These are phyloP conservation scores for Avicennia marina DNA, from an alignment of 257 asterid species.

Conservation along the genomic window DNA sequence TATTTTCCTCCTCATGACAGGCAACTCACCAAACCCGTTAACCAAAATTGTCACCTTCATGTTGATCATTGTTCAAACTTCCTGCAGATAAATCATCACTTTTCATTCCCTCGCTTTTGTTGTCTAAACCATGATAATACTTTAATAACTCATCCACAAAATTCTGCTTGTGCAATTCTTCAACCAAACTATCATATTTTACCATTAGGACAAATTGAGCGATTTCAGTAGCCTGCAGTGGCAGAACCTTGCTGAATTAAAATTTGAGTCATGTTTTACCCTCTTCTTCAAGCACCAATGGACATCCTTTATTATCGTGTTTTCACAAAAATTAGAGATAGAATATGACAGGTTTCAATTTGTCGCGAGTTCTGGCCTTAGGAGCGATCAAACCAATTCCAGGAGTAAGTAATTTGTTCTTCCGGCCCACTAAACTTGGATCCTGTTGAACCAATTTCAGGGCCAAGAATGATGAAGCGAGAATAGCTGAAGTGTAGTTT, in stretches of 20 bases:
- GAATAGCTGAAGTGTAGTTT: slow-evolving; percentile 14
- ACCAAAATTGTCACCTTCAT: too few species aligned
- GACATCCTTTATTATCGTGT: slow-evolving; percentile 16
- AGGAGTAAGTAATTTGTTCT: slow-evolving; percentile 66
- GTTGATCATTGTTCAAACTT: too few species aligned
- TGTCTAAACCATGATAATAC: too few species aligned
- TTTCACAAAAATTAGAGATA: slow-evolving; percentile 44
- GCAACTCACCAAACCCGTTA: too few species aligned
- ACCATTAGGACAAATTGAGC: too few species aligned
- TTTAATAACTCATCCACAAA: too few species aligned
- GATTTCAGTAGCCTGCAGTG: too few species aligned
- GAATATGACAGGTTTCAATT: slow-evolving; percentile 51
- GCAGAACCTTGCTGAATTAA: slow-evolving; percentile 82
- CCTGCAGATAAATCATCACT: too few species aligned
- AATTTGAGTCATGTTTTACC: slow-evolving; percentile 66
- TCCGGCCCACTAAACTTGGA: slow-evolving; percentile 55
- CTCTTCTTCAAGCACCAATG: slow-evolving; percentile 30
- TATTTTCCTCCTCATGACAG: too few species aligned
- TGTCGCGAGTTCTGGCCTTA: slow-evolving; percentile 84
- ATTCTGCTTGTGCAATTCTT: too few species aligned
- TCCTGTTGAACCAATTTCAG: slow-evolving; percentile 59
- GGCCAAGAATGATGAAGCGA: slow-evolving; percentile 21
- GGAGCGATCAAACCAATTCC: slow-evolving; percentile 86
- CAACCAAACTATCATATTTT: too few species aligned
- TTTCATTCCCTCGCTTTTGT: too few species aligned